Conservation (phyloP, 2,329 filamentous ascomycete species). For the Juglanconis oblonga region DNA sequence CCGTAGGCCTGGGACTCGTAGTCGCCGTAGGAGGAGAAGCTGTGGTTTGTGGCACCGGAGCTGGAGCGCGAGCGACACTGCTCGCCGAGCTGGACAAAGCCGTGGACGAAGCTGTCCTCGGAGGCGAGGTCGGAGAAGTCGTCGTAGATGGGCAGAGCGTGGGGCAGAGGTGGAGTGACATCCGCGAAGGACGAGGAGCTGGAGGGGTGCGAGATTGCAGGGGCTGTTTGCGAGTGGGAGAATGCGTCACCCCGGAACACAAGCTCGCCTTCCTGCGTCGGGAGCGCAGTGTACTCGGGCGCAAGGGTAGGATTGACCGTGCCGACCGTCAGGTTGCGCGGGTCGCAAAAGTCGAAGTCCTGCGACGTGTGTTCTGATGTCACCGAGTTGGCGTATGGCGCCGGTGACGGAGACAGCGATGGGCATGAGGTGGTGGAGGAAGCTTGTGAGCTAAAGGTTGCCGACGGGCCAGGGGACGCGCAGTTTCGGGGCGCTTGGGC, state of each 20-base stretch:
- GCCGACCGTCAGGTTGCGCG: slow-evolving; percentile 73
- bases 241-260: slow-evolving; percentile 46
- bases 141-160: slow-evolving; percentile 72
- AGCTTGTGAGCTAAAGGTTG: slow-evolving; percentile 6
- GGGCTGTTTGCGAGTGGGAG: slow-evolving; percentile 42
- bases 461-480: slow-evolving; percentile 11
- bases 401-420: slow-evolving; percentile 83
- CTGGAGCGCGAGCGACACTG: slow-evolving; percentile 68
- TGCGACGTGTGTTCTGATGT: slow-evolving; percentile 52
- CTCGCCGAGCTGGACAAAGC: slow-evolving; percentile 65
- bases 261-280: slow-evolving; percentile 55
- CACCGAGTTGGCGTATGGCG: slow-evolving; percentile 70
- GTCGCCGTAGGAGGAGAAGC: slow-evolving; percentile 44
- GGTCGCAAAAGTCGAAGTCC: slow-evolving; percentile 86
- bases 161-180: slow-evolving; percentile 47
- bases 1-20: slow-evolving; percentile 61
- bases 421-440: slow-evolving; percentile 71
- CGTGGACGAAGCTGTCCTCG: slow-evolving; percentile 80
- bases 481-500: slow-evolving; percentile 29
- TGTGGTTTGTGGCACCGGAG: slow-evolving; percentile 64
- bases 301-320: slow-evolving; percentile 47
- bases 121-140: slow-evolving; percentile 87
- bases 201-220: slow-evolving; percentile 33
- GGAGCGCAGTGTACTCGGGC: slow-evolving; percentile 62
- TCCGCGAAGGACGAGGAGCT: slow-evolving; percentile 39